A percentile compares a stretch with the other conserved stretches of the same genome.
Conservation (phyloP, 306 rosid species). For the Notholithocarpus densiflorus region DNA sequence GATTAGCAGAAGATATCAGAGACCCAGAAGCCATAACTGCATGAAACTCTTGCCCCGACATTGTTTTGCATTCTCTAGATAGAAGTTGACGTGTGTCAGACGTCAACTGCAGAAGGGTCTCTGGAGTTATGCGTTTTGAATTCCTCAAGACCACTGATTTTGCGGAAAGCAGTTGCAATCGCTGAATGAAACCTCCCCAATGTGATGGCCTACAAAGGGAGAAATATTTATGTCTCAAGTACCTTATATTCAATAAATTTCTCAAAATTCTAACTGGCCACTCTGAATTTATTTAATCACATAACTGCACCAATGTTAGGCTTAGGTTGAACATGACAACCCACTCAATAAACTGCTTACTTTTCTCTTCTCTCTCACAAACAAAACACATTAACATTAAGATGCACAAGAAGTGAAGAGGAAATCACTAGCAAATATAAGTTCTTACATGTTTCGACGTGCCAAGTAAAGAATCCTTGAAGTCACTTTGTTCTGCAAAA, state of each 20-base stretch:
- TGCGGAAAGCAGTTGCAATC: constrained; percentile 55
- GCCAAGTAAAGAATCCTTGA: constrained; percentile 70
- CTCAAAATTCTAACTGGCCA: constrained; percentile 18
- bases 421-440: constrained; percentile 20
- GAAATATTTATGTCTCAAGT: constrained; percentile 7
- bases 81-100: constrained; percentile 42
- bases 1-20: constrained; percentile 45
- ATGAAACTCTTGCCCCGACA: constrained; percentile 44
- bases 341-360: constrained; percentile 10
- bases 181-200: constrained; percentile 65
- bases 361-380: constrained; percentile 21
- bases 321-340: not conserved
- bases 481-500: constrained; percentile 63
- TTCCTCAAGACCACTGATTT: constrained; percentile 67
- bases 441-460: constrained; percentile 67
- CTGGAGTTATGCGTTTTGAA: constrained; percentile 50
- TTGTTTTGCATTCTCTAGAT: constrained; percentile 47
- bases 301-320: not conserved
- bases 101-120: constrained; percentile 51
- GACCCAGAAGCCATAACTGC: constrained; percentile 51
- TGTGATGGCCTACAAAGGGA: constrained; percentile 60
- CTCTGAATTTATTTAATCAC: not conserved
- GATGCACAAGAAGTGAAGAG: constrained; percentile 17
- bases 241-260: constrained; percentile 13
- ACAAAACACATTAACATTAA: not conserved